A percentile compares a stretch with the other conserved stretches of the same genome.
Conservation (phyloP, 345 rosid genomes). For the Schrenkiella parvula region DNA sequence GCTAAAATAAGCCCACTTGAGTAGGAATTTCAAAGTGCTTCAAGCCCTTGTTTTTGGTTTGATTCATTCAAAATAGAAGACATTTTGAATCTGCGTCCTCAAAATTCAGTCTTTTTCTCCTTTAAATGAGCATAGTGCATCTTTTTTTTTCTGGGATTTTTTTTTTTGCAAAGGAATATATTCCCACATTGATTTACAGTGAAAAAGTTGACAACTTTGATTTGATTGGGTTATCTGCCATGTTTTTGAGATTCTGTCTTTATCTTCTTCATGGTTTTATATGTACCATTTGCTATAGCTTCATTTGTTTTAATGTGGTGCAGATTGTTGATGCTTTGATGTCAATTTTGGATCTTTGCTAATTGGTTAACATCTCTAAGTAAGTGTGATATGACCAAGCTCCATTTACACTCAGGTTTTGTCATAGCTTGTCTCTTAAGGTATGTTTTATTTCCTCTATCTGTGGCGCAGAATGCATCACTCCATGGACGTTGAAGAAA, state of each 20-base stretch:
- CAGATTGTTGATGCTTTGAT: not conserved
- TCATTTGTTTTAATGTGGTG: not conserved
- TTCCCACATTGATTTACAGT: not conserved
- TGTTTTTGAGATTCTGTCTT: not conserved
- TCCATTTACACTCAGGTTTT: not conserved
- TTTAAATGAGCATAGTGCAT: not conserved
- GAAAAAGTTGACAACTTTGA: conserved; percentile 3
- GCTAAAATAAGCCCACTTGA: not conserved
- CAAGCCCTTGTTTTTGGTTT: not conserved
- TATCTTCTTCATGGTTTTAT: not conserved
- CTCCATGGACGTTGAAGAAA: conserved; percentile 50
- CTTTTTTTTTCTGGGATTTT: not conserved
- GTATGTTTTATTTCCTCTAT: not conserved
- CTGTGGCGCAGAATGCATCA: not conserved
- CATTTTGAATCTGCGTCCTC: not conserved
- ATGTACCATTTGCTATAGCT: not conserved
- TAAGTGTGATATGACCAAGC: not conserved
- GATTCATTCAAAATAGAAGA: not conserved
- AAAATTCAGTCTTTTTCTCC: not conserved
- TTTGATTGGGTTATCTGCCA: not conserved
- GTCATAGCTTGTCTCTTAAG: conserved; percentile 27
- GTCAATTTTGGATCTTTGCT: not conserved
- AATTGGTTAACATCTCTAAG: not conserved
- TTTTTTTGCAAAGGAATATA: not conserved
- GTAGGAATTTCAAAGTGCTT: too few species aligned